phyloP scores from a whole-genome alignment of 2,329 filamentous ascomycete genomes.

The Arthroderma uncinatum region DNA sequence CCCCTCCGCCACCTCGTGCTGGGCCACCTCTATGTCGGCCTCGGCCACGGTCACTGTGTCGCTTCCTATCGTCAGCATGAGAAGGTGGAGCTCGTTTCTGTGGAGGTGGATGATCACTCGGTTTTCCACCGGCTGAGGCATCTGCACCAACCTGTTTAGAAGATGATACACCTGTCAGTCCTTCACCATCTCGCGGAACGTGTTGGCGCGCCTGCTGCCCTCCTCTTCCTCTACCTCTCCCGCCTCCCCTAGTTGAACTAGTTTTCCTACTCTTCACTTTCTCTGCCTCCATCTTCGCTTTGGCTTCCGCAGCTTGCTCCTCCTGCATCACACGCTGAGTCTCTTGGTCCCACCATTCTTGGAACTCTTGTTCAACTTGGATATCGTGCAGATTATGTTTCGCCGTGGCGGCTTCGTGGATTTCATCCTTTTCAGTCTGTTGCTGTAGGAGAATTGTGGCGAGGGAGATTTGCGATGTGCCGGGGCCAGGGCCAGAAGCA shows the following conservation, averaged over 20 bases:
- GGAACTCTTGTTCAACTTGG: slow-evolving; percentile 91
- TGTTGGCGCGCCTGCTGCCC: neutral
- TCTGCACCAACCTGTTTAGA: neutral
- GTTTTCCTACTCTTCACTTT: slow-evolving; percentile 5
- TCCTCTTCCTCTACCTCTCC: slow-evolving; percentile 10
- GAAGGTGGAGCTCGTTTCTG: neutral
- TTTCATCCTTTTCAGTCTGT: slow-evolving; percentile 67
- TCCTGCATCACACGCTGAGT: slow-evolving; percentile 59
- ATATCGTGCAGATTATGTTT: slow-evolving; percentile 90
- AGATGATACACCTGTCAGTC: no score
- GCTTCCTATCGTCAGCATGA: neutral
- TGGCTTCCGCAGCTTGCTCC: slow-evolving; percentile 31
- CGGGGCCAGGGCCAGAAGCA: slow-evolving; percentile 17
- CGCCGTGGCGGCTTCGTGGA: slow-evolving; percentile 65
- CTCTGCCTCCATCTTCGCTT: slow-evolving; percentile 23
- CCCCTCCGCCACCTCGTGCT: neutral
- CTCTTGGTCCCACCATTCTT: slow-evolving; percentile 92
- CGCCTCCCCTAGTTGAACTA: slow-evolving; percentile 3
- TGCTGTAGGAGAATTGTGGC: slow-evolving; percentile 83
- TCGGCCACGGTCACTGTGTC: neutral
- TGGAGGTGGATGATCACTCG: neutral
- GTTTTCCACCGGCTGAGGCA: neutral
- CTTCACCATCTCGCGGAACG: neutral
- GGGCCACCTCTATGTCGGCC: neutral
- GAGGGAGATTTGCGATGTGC: slow-evolving; percentile 48